Conservation (phyloP, 2,329 filamentous ascomycete species). For the Fusarium anthophilum region DNA sequence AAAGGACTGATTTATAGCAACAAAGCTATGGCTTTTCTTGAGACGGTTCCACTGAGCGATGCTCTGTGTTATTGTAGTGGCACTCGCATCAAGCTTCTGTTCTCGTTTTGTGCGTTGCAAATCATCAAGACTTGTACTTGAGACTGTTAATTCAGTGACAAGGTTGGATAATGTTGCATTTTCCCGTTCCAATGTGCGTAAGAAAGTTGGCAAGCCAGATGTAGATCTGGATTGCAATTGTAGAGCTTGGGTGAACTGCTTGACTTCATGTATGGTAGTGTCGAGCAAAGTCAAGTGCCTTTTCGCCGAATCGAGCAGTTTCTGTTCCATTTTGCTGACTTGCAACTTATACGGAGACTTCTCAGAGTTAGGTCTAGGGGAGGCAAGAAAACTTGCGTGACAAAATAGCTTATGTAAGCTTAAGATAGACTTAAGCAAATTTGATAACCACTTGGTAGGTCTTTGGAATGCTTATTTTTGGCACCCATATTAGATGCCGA, state of each 20-base stretch:
- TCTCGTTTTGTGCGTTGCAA: conserved; percentile 5
- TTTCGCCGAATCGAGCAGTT: conserved; percentile 22
- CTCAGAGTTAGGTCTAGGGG: neutral
- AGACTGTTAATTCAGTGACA: conserved; percentile 15
- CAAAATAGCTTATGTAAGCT: neutral
- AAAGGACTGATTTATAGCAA: conserved; percentile 47
- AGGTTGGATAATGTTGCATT: conserved; percentile 6
- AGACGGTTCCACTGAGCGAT: conserved; percentile 46
- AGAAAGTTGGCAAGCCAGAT: conserved; percentile 23
- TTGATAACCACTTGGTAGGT: neutral
- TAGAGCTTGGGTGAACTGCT: conserved; percentile 1
- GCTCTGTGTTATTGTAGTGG: conserved; percentile 35
- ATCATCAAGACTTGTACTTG: conserved; percentile 5
- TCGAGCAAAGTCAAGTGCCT: conserved; percentile 7
- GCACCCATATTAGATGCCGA: neutral
- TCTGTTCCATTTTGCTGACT: conserved; percentile 6
- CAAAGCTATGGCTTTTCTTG: conserved; percentile 45
- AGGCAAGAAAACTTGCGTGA: neutral
- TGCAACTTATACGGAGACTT: neutral
- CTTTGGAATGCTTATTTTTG: neutral
- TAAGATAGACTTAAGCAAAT: neutral
- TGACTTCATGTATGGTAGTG: conserved; percentile 8
- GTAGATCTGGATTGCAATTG: conserved; percentile 25
- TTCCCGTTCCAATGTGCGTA: conserved; percentile 23
- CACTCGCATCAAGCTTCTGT: conserved; percentile 40